A percentile compares a stretch with the other conserved stretches of the same genome.
Evolutionary conservation across 2,329 filamentous ascomycete species (phyloP).

Genomic region (Diaporthe helianthi): DNA sequence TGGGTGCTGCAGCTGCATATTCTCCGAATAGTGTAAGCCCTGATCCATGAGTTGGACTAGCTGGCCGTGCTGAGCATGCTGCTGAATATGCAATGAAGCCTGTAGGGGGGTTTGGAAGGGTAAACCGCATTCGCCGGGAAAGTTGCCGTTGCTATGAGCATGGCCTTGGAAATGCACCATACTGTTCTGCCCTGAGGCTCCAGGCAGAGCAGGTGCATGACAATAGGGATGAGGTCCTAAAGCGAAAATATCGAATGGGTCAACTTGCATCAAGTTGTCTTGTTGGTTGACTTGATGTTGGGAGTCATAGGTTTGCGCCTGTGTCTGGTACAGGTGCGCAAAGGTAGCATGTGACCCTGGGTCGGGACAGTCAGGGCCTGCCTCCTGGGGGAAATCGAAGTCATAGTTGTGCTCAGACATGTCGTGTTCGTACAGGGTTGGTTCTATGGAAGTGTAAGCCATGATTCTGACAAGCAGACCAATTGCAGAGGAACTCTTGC

Average conservation of each 20-base stretch:
- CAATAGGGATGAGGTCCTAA: conserved; percentile 16
- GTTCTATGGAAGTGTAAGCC: neutral
- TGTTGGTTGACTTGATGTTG: conserved; percentile 13
- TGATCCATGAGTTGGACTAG: conserved; percentile 5
- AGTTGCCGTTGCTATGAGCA: neutral
- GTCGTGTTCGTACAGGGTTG: conserved; percentile 32
- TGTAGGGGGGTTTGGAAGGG: conserved; percentile 8
- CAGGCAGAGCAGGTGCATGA: conserved; percentile 24
- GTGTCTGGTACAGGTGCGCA: conserved; percentile 8
- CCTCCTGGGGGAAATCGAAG: neutral
- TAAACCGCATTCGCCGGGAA: conserved; percentile 8
- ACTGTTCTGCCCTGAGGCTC: neutral
- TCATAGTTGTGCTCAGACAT: neutral
- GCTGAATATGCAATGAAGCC: conserved; percentile 16
- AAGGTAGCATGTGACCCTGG: conserved; percentile 9
- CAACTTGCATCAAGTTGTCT: neutral
- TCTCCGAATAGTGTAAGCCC: conserved; percentile 10
- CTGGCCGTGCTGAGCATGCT: conserved; percentile 18
- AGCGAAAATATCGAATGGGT: conserved; percentile 1
- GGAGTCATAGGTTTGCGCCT: conserved; percentile 7
- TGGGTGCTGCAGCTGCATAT: conserved; percentile 3
- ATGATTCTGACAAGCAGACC: neutral
- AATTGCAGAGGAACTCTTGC: neutral
- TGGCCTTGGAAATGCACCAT: conserved; percentile 9
- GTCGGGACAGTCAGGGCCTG: conserved; percentile 13